These are phyloP conservation scores for Actinomucor elegans DNA, from an alignment of 371 early-diverging fungal species.

Conservation along the genomic window DNA sequence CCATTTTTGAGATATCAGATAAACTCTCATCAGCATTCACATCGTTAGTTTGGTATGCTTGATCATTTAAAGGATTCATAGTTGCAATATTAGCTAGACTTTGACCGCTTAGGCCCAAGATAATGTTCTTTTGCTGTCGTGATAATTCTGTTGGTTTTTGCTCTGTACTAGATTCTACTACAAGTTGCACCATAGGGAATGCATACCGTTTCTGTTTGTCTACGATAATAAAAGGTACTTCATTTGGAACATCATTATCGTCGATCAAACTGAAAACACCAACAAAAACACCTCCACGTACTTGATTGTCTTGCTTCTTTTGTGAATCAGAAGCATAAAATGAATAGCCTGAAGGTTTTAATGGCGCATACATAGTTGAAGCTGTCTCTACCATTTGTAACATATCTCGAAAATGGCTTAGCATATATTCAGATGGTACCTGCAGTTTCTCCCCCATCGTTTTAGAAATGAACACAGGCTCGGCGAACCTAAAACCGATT, in stretches of 20 bases:
- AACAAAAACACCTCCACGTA: constrained; percentile 21
- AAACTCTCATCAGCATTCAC: neutral
- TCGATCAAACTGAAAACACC: constrained; percentile 37
- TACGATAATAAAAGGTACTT: constrained; percentile 24
- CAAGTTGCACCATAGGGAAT: constrained; percentile 37
- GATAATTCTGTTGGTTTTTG: constrained; percentile 10
- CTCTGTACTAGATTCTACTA: constrained; percentile 10
- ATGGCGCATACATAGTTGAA: constrained; percentile 1
- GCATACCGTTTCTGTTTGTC: constrained; percentile 28
- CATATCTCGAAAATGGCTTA: constrained; percentile 37
- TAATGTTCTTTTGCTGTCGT: constrained; percentile 18
- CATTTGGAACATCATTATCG: constrained; percentile 15
- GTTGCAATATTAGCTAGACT: constrained; percentile 12
- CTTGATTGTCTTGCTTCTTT: neutral
- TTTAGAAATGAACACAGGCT: constrained; percentile 37
- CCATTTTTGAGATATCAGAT: neutral
- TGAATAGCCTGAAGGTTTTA: neutral
- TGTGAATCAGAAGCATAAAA: neutral
- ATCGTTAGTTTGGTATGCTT: neutral
- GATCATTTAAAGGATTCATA: neutral
- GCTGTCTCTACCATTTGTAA: constrained; percentile 21
- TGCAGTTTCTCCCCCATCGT: constrained; percentile 37
- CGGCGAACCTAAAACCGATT: constrained; percentile 43
- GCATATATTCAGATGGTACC: constrained; percentile 40
- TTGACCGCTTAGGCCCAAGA: constrained; percentile 25